Conservation (phyloP, 2,329 filamentous ascomycete genomes). For the Clonostachys solani region DNA sequence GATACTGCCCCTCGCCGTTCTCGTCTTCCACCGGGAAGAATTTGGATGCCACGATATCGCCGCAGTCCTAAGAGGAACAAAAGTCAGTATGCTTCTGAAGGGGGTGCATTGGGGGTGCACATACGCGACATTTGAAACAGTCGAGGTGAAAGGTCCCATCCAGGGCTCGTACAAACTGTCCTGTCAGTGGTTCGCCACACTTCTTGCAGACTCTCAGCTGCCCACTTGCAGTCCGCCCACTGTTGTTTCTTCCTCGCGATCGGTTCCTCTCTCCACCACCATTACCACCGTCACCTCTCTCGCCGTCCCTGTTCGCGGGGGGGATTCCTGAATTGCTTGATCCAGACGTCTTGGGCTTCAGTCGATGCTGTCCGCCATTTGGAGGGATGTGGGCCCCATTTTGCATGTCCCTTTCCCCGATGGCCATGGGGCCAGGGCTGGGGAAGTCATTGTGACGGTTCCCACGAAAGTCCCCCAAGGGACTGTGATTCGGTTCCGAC, state of each 20-base stretch:
- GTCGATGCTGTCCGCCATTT: slow-evolving; percentile 23
- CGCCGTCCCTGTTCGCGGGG: slow-evolving; percentile 8
- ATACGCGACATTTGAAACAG: slow-evolving; percentile 94
- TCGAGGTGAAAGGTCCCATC: slow-evolving; percentile 95
- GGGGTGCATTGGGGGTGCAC: slow-evolving; percentile 22
- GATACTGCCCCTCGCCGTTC: slow-evolving; percentile 80
- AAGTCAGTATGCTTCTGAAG: background rate
- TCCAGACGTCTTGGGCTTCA: slow-evolving; percentile 26
- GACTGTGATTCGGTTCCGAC: too few relatives aligned
- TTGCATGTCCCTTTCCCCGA: slow-evolving; percentile 11
- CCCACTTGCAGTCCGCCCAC: slow-evolving; percentile 51
- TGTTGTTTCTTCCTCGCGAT: slow-evolving; percentile 41
- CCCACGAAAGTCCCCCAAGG: too few relatives aligned
- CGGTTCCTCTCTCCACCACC: slow-evolving; percentile 44
- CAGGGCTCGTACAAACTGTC: slow-evolving; percentile 92
- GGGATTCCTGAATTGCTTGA: slow-evolving; percentile 21
- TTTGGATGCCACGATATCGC: slow-evolving; percentile 94
- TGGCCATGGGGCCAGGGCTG: too few relatives aligned
- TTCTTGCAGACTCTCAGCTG: slow-evolving; percentile 73
- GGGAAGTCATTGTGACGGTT: too few relatives aligned
- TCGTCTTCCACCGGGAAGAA: slow-evolving; percentile 97
- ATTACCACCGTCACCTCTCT: background rate
- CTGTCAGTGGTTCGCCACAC: slow-evolving; percentile 81
- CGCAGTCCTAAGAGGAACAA: slow-evolving; percentile 69
- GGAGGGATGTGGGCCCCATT: slow-evolving; percentile 24